Evolutionary conservation across 805 yeast species (phyloP).

Genomic region (Kodamaea sagamina): DNA sequence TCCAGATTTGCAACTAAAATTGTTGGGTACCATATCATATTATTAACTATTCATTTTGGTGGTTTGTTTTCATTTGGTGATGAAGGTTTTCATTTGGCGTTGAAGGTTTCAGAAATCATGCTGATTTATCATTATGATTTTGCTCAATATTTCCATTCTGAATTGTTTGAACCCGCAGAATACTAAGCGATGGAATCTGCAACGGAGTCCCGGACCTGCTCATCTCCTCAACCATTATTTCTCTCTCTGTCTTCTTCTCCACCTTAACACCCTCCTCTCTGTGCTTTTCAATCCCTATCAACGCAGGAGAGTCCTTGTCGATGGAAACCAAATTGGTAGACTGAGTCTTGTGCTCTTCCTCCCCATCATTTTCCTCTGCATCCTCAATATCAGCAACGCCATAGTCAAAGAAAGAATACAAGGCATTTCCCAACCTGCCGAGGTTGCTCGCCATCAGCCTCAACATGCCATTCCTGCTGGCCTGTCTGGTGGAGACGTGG

Average conservation of each 20-base stretch:
- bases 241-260: slow-evolving; percentile 2
- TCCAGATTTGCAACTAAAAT: slow-evolving; percentile 4
- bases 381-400: slow-evolving; percentile 14
- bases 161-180: slow-evolving; percentile 20
- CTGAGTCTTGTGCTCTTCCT: neutral
- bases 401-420: slow-evolving; percentile 45
- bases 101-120: too few relatives aligned
- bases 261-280: neutral
- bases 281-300: slow-evolving; percentile 2
- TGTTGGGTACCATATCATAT: neutral
- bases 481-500: neutral
- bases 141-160: slow-evolving; percentile 15
- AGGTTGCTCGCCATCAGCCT: slow-evolving; percentile 12
- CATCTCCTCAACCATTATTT: slow-evolving; percentile 2
- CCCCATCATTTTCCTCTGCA: neutral
- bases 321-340: slow-evolving; percentile 1
- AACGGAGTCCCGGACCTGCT: slow-evolving; percentile 4
- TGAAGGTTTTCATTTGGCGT: too few relatives aligned
- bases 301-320: neutral
- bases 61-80: too few relatives aligned
- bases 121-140: neutral
- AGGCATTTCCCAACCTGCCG: slow-evolving; percentile 26
- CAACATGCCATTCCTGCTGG: slow-evolving; percentile 4
- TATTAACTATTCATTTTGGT: too few relatives aligned
- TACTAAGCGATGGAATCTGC: slow-evolving; percentile 1